Percentiles rank a stretch among this genome's conserved stretches.
Evolutionary conservation across 257 asterid species (phyloP).

Genomic region (Nemophila menziesii): DNA sequence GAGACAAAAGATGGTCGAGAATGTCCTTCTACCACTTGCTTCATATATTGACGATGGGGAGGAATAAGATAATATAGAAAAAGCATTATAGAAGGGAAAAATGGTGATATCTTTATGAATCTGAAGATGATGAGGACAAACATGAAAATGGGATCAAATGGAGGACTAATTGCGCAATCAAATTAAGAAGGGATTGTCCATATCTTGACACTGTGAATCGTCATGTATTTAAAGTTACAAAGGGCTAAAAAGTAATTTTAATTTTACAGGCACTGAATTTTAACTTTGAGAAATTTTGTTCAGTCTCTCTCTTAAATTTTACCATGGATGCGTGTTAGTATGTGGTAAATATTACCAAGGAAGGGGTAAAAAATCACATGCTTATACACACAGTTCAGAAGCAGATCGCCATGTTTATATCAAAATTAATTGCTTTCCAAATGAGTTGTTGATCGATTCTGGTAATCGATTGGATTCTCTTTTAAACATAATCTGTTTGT

Average conservation of each 20-base stretch:
- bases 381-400: slow-evolving; percentile 93
- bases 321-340: slow-evolving; percentile 86
- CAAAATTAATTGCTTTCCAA: slow-evolving; percentile 93
- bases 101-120: slow-evolving; percentile 17
- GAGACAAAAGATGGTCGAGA: no score
- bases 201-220: slow-evolving; percentile 89
- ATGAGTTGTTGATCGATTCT: no score
- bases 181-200: slow-evolving; percentile 88
- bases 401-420: slow-evolving; percentile 91
- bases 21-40: slow-evolving; percentile 69
- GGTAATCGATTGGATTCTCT: no score
- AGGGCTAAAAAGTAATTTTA: slow-evolving; percentile 85
- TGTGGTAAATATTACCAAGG: slow-evolving; percentile 97
- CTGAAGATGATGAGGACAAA: slow-evolving; percentile 23
- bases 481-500: no score
- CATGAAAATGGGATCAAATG: slow-evolving; percentile 26
- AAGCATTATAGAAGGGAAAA: no score
- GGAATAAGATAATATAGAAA: slow-evolving; percentile 39
- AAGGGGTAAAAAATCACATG: slow-evolving; percentile 90
- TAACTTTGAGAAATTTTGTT: slow-evolving; percentile 88
- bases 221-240: slow-evolving; percentile 79
- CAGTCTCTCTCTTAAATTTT: slow-evolving; percentile 85
- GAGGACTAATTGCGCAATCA: slow-evolving; percentile 42
- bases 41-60: slow-evolving; percentile 63
- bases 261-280: slow-evolving; percentile 94